Base-by-base conservation (phyloP, 2,329 filamentous ascomycete species). In the Trichoderma hamatum region DNA sequence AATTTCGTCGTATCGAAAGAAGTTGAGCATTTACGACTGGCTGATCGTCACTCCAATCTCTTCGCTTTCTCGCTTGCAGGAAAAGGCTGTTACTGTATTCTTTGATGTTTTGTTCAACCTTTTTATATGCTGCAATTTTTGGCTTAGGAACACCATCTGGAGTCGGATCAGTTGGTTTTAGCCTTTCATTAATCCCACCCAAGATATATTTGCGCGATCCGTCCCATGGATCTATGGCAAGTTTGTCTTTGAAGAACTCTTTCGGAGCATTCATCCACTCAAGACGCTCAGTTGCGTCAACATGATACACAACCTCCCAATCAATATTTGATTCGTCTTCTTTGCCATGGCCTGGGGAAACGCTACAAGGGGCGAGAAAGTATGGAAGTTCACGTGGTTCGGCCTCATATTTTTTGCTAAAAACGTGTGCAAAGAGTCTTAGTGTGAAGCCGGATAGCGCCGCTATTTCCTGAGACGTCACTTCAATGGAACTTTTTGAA, bases 21-120 rank as follows among this genome's bases (percentile, higher is more conserved):
- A 91, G 82, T 72, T 95, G 88, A 0, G 91, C 93, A 73, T 90
- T 85, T 5, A 97, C 80, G 0, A 99, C 96, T 1, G 93, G 92
- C 73, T 98, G 93, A n/a, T 90, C 81, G 46, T 87, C 83, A 39
- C 88, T 83, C 81, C 90, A 91, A 0, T 75, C 75, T 77, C 46
- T 81, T 82, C 21, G 80, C 72, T 67, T 88, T 83, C 70, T 88
- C 80, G 73, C 72, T 26, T 89, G 91, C 5, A 84, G 83, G 80
- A 88, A 95, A 21, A 94, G 82, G 76, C 92, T 97, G 73, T 92
- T 86, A 63, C 90, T 94, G 79, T 96, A 98, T 73, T 94, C 90
- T 71, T 95, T 86, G 72, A 98, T 97, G 67, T 87, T 90, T 24
- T 84, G 80, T 13, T 82, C 80, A 1, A 74, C 69, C 64, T 77